Base-by-base conservation (phyloP, 2,329 filamentous ascomycete genomes). In the Scopulariopsis brevicaulis region DNA sequence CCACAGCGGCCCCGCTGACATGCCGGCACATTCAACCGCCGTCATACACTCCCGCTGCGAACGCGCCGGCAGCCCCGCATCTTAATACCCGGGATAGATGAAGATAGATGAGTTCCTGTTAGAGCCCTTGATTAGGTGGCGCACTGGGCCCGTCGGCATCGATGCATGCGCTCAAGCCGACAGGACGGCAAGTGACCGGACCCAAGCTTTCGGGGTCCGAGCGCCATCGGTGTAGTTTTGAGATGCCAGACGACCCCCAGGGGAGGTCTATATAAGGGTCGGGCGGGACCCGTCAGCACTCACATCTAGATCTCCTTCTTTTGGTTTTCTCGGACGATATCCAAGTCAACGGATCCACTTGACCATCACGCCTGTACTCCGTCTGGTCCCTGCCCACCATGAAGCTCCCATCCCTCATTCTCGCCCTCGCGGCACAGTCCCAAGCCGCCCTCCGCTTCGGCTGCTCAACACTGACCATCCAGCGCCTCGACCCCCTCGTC, bases 381-480 rank as follows among this genome's bases (percentile, higher is more conserved):
- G 8, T 24, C 22, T 50, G 4, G 12, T 24, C 7, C 20, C 20
- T 24, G 46, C 20, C 20, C 7, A 14, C 10, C 20, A 59, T 59
- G 58, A 59, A 59, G 58, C n/a, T 28, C 50, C 37, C 54, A 20
- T 15, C 52, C 18, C 18, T 53, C 12, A 22, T 56, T 35, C 35
- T 55, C 32, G 58, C 54, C 22, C 58, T 56, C 24, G 58, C 32
- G 15, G 53, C 54, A 28, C 46, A 40, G 34, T 25, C 54, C 32
- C 67, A 71, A 62, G 71, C 73, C 64, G 53, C 53, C 25, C 63
- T 65, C n/a, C 62, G 63, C 15, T 65, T 65, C 53, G 62, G 81
- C 67, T 78, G 76, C 64, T 80, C 77, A 50, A 72, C 74, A 62
- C 71, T 78, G 62, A 79, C 78, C 55, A 68, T 81, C 57, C 63